These are phyloP conservation scores for Clarkia xantiana DNA, from an alignment of 345 rosid genomes.

Conservation along the genomic window DNA sequence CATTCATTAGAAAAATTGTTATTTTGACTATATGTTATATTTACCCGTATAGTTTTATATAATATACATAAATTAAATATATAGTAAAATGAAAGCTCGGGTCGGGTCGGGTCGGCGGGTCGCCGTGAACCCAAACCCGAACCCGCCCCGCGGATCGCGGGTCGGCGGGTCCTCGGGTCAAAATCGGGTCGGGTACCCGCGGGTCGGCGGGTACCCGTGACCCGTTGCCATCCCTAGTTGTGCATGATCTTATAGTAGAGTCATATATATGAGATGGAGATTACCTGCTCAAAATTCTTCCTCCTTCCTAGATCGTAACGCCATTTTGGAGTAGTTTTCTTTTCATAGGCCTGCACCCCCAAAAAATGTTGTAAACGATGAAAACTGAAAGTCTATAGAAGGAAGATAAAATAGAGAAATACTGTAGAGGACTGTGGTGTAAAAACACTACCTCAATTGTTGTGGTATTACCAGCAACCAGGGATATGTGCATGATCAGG, in stretches of 20 bases:
- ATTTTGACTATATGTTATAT: too few relatives aligned
- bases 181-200: too few relatives aligned
- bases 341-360: constrained; percentile 70
- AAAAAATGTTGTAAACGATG: neutral
- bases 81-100: too few relatives aligned
- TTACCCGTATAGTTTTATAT: too few relatives aligned
- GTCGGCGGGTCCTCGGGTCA: too few relatives aligned
- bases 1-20: too few relatives aligned
- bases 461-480: constrained; percentile 80
- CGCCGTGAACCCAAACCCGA: too few relatives aligned
- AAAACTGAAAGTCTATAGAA: neutral
- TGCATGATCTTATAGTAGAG: neutral
- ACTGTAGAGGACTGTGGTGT: neutral
- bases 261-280: neutral
- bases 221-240: too few relatives aligned
- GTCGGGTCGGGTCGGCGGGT: too few relatives aligned
- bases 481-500: constrained; percentile 79
- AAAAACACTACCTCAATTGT: constrained; percentile 67
- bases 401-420: neutral
- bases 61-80: too few relatives aligned
- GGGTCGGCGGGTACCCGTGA: too few relatives aligned
- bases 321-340: constrained; percentile 82
- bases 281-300: constrained; percentile 86
- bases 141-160: too few relatives aligned
- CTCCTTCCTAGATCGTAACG: constrained; percentile 83